Percentiles rank a stretch among this genome's conserved stretches.
phyloP scores from a whole-genome alignment of 2,329 filamentous ascomycete genomes.

The Diaporthe batatas region DNA sequence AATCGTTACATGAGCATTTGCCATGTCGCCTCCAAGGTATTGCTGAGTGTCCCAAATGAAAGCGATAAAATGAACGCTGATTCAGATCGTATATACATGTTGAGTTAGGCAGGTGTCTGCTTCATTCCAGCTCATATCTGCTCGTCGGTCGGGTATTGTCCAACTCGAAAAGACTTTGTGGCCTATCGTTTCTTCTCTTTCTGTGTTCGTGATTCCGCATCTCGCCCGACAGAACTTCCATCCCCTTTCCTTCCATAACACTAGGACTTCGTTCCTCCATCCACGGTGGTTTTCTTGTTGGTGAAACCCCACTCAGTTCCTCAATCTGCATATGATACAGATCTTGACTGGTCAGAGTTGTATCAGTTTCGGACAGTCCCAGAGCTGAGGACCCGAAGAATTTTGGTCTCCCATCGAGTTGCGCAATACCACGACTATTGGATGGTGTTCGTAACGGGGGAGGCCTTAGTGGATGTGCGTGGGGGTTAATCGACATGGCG shows the following conservation, averaged over 20 bases:
- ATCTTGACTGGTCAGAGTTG: not conserved
- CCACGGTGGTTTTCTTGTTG: conserved; percentile 12
- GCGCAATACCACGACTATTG: not conserved
- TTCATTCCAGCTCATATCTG: conserved; percentile 29
- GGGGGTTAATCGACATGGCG: conserved; percentile 17
- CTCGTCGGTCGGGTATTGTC: conserved; percentile 17
- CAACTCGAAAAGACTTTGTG: conserved; percentile 10
- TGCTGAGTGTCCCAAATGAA: not conserved
- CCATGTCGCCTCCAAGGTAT: not conserved
- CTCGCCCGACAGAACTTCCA: not conserved
- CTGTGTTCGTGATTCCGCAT: not conserved
- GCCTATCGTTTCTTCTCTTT: not conserved
- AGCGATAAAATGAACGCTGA: conserved; percentile 12
- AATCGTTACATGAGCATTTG: not conserved
- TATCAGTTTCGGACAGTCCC: not conserved
- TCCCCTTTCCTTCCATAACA: conserved; percentile 20
- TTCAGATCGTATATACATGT: conserved; percentile 18
- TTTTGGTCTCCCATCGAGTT: not conserved
- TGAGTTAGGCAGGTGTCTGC: not conserved
- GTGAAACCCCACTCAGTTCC: conserved; percentile 1
- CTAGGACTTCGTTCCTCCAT: conserved; percentile 26
- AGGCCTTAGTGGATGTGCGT: conserved; percentile 5
- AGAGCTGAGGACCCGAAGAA: conserved; percentile 7
- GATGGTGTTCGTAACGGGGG: conserved; percentile 11
- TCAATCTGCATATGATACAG: conserved; percentile 23